Base-by-base conservation (phyloP, 2,329 filamentous ascomycete species). In the Pezicula rhizophila region DNA sequence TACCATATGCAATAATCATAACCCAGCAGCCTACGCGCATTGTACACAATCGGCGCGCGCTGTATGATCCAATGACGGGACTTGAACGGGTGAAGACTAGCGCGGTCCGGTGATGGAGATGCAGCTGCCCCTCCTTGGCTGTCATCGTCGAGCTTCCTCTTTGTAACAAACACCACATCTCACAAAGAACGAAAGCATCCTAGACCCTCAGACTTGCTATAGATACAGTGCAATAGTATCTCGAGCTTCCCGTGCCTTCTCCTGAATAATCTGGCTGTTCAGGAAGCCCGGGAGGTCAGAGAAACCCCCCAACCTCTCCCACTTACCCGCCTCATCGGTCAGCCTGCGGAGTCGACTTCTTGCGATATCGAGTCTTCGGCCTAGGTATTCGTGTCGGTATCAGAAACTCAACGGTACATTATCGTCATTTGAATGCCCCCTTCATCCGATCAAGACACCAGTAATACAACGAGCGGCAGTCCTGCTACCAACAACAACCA, bases 391-490 rank as follows among this genome's bases (percentile, higher is more conserved):
- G 34, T 34, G 11, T 8, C 23, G 39, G 46, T 31, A 17, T 34
- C 42, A 39, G 41, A 18, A 23, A 46, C 46, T 40, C 17, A 26
- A 41, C 35, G 38, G 17, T 31, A 25, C n/a, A 14, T 23, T 31
- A 43, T 55, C 45, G 42, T 52, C 50, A 55, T 60, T 64, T 67
- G 60, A 64, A 67, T 67, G 65, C 61, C 63, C 60, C 58, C 61
- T 54, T 64, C 64, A 60, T 56, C 56, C 48, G 64, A 66, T 43
- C 56, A 63, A 58, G 60, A 66, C 49, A 57, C 20, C 33, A 60
- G 45, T 42, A 55, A 56, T 39, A 53, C 45, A 23, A 51, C 58
- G 31, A 52, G 43, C 48, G 49, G 50, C 45, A 55, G 44, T 39
- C 51, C 53, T 26, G 54, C 55, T 25, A 47, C 59, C 25, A 52